These are phyloP conservation scores for Parasitella parasitica DNA, from an alignment of 371 early-diverging fungal genomes.

Conservation along the genomic window DNA sequence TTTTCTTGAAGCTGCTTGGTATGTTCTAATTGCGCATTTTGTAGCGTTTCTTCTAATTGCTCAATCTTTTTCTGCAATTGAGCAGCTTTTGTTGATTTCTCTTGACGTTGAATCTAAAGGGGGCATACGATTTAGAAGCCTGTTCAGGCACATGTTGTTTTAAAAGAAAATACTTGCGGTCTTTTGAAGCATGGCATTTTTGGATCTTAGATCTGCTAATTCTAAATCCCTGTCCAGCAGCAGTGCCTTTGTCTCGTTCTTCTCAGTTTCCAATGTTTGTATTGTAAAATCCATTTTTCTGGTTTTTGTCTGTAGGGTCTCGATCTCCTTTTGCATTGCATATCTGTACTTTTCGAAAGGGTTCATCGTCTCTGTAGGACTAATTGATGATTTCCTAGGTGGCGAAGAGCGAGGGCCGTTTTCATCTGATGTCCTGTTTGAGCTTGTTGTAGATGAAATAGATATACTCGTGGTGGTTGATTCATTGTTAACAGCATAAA, in stretches of 20 bases:
- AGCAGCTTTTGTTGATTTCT: conserved; percentile 26
- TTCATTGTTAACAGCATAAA: background rate
- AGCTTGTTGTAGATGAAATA: conserved; percentile 21
- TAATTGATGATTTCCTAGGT: background rate
- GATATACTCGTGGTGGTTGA: conserved; percentile 23
- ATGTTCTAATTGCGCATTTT: background rate
- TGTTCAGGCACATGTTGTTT: no score
- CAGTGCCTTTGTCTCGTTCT: conserved; percentile 16
- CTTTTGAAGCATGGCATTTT: conserved; percentile 33
- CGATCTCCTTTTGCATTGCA: conserved; percentile 41
- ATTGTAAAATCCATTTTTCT: conserved; percentile 31
- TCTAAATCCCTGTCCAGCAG: conserved; percentile 28
- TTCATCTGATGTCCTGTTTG: conserved; percentile 31
- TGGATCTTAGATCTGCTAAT: conserved; percentile 34
- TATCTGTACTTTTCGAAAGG: conserved; percentile 33
- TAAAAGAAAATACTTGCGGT: conserved; percentile 15
- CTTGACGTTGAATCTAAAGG: conserved; percentile 28
- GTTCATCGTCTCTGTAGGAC: conserved; percentile 13
- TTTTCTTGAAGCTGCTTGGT: conserved; percentile 15
- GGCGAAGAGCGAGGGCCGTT: conserved; percentile 4
- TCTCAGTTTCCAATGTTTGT: conserved; percentile 25
- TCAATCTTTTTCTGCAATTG: conserved; percentile 34
- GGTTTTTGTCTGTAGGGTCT: conserved; percentile 29
- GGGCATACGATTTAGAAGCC: background rate
- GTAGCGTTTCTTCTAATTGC: conserved; percentile 21